These are phyloP conservation scores for Auriscalpium orientale DNA, from an alignment of 768 basidiomycete species.

Conservation along the genomic window DNA sequence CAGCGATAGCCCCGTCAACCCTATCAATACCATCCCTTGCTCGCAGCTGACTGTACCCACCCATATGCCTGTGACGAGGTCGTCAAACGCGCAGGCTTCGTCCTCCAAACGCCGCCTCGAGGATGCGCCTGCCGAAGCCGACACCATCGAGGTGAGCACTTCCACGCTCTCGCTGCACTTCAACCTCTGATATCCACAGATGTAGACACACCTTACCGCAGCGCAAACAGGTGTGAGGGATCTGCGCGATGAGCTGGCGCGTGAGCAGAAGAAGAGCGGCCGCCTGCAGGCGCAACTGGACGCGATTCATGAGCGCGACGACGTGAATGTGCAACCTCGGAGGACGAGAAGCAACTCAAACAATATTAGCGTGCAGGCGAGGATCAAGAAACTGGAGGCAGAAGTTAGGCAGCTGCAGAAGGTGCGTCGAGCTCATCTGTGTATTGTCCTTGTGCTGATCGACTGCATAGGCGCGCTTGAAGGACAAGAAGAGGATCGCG, in stretches of 20 bases:
- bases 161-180: neutral
- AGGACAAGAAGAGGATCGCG: conserved; percentile 3
- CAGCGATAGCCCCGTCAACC: no score
- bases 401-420: conserved; percentile 2
- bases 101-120: neutral
- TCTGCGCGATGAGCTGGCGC: conserved; percentile 9
- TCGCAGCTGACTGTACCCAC: neutral
- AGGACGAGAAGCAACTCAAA: neutral
- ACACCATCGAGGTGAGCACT: neutral
- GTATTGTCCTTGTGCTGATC: neutral
- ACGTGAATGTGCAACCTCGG: conserved; percentile 16
- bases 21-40: neutral
- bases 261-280: conserved; percentile 13
- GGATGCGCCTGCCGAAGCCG: neutral
- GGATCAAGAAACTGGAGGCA: neutral
- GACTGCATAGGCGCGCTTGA: neutral
- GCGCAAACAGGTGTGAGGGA: conserved; percentile 7
- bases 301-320: conserved; percentile 11
- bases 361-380: neutral
- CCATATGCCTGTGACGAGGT: neutral
- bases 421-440: neutral
- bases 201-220: conserved; percentile 1
- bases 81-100: neutral
- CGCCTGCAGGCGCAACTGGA: conserved; percentile 13
- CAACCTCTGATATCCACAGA: neutral